Evolutionary conservation across 2,329 filamentous ascomycete genomes (phyloP), one percentile per base, ranked within the genome.

Genomic region (Ceratocystis papillata): DNA sequence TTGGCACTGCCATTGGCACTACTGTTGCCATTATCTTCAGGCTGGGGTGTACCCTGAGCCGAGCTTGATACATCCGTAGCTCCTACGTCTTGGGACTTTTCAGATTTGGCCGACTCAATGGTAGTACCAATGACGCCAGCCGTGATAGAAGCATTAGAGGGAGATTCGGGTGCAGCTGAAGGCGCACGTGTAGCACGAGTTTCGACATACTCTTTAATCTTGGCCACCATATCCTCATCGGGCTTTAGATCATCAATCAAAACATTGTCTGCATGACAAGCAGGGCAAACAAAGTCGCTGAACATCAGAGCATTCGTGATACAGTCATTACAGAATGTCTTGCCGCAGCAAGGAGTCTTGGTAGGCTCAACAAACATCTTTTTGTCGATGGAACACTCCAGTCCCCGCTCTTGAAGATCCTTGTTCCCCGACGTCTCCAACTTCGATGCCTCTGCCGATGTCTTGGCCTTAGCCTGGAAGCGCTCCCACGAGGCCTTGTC

Each of bases 311-410:
- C 90, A 84, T 96, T 96, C 76, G 94, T 95, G 79, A 99, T 96
- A 87, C 94, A 99, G 76, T 96, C 91, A 84, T 94, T 94, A 83
- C 94, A 99, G 82, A 96, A 99, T 75, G 92, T 96, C 83, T 89
- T 95, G 79, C 89, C 85, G 82, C 94, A 99, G 84, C 94, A 99
- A 71, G 94, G 93, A 74, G 94, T 97, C 84, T 96, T 96, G 83
- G 95, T 94, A 83, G 94, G 93, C 76, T 96, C 90, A 86, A 95
- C 87, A 79, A 97, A 96, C 83, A 96, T 87, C 77, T 90, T 92
- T 79, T 95, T 95, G 85, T 97, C 94, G 81, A 97, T 88, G 70
- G 91, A 83, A 81, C 94, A 99, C 77, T 94, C 88, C 74, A 99
- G 80, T 70, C 93, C 93, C 73, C 84, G 87, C 76, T 94, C 89